Percentiles rank a stretch among this genome's conserved stretches.
Evolutionary conservation across 768 basidiomycete genomes (phyloP).

Genomic region (Obba rivulosa): DNA sequence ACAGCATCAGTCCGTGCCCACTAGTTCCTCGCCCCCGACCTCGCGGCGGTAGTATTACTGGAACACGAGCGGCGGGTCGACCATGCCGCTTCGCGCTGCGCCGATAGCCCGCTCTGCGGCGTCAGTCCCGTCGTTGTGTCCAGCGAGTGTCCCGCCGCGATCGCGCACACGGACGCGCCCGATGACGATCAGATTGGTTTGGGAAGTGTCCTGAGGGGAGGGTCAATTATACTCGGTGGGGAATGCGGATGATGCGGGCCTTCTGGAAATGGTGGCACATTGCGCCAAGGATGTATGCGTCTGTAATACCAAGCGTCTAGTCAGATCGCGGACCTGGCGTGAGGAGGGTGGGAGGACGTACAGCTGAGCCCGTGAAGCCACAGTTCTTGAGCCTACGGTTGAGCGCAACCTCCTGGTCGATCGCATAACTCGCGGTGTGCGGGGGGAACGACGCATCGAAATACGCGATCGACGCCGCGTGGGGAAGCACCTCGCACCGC

Average conservation of each 20-base stretch:
- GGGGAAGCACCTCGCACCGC: slow-evolving; percentile 59
- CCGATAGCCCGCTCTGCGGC: slow-evolving; percentile 82
- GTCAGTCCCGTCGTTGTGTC: slow-evolving; percentile 94
- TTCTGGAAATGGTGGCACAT: slow-evolving; percentile 57
- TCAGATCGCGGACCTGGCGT: too few relatives aligned
- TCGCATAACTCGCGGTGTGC: slow-evolving; percentile 76
- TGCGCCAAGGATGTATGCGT: slow-evolving; percentile 61
- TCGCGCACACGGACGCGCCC: slow-evolving; percentile 79
- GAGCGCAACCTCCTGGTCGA: slow-evolving; percentile 56
- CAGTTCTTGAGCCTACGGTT: slow-evolving; percentile 77
- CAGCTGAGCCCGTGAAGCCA: slow-evolving; percentile 85
- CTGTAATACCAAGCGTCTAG: slow-evolving; percentile 36
- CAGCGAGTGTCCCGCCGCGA: slow-evolving; percentile 64
- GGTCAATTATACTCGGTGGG: background rate
- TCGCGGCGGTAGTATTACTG: too few relatives aligned
- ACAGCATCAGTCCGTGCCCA: too few relatives aligned
- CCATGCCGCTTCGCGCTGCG: slow-evolving; percentile 75
- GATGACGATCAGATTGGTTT: slow-evolving; percentile 76
- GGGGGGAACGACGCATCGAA: slow-evolving; percentile 85
- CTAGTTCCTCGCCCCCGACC: too few relatives aligned
- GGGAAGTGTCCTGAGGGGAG: slow-evolving; percentile 30
- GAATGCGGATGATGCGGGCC: slow-evolving; percentile 23
- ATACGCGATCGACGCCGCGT: slow-evolving; percentile 71
- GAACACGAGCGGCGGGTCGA: slow-evolving; percentile 87
- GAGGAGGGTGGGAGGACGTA: slow-evolving; percentile 26